Evolutionary conservation across 768 basidiomycete genomes (phyloP).

Genomic region (Lanmaoa rubissima): DNA sequence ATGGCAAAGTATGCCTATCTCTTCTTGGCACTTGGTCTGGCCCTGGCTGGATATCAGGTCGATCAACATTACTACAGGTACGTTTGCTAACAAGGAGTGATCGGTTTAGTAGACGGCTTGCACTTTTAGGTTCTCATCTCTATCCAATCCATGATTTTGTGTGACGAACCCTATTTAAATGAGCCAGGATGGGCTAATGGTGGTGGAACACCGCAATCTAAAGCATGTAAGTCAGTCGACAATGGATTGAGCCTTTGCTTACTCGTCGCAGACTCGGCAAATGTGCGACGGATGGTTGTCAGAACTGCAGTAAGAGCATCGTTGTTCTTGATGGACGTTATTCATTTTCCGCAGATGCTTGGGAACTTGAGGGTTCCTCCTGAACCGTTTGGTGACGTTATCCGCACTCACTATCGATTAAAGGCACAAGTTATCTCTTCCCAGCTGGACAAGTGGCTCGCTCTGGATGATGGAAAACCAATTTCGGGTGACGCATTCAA

Average conservation of each 20-base stretch:
- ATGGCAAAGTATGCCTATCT: slow-evolving; percentile 93
- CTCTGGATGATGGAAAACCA: slow-evolving; percentile 67
- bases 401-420: slow-evolving; percentile 87
- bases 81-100: slow-evolving; percentile 10
- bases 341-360: slow-evolving; percentile 59
- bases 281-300: slow-evolving; percentile 90
- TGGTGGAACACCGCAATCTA: slow-evolving; percentile 71
- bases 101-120: background rate
- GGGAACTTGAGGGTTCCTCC: slow-evolving; percentile 79
- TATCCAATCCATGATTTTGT: slow-evolving; percentile 95
- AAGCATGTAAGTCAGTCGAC: slow-evolving; percentile 56
- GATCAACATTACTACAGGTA: slow-evolving; percentile 86
- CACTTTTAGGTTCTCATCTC: slow-evolving; percentile 71
- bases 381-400: slow-evolving; percentile 82
- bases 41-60: slow-evolving; percentile 90
- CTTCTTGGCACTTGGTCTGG: slow-evolving; percentile 91
- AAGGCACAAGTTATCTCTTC: slow-evolving; percentile 68
- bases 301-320: slow-evolving; percentile 66
- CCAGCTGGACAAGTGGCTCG: slow-evolving; percentile 81
- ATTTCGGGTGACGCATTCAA: slow-evolving; percentile 57
- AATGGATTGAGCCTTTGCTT: background rate
- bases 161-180: slow-evolving; percentile 89
- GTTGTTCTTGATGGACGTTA: slow-evolving; percentile 2
- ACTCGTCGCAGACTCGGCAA: slow-evolving; percentile 70
- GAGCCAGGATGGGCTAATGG: slow-evolving; percentile 85